Evolutionary conservation across 1,284 basidiomycete genomes (phyloP), one percentile per base, ranked within the genome.

Genomic region (Ustilago nuda): DNA sequence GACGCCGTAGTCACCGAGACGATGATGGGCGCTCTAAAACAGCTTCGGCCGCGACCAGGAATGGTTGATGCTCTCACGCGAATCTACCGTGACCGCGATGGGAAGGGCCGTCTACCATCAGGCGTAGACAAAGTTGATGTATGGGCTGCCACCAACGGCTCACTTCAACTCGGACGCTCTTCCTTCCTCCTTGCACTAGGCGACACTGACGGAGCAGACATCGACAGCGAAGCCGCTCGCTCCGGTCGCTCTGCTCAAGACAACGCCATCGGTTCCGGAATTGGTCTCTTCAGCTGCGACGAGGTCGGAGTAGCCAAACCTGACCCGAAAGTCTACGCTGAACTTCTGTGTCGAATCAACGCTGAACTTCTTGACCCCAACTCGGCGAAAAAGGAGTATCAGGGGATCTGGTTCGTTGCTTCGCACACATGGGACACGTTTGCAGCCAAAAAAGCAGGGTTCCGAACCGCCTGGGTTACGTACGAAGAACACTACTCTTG

Each of bases 131-230:
- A 80, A 56, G 66, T 69, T 6, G 76, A 79, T 35, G 58, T 76
- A 15, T 83, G 80, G 80, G 80, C 74, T 15, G 81, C 81, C 12
- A 82, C 81, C 1, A 83, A 83, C 33, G 81, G 81, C 27, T 66
- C 71, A 4, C 60, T 77, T 15, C 60, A 70, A 39, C 75, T 82
- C 11, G 74, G 74, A 1, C 60, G 74, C 3, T 52, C 60, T 1
- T 70, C 66, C 1, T 73, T 77, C 57, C 61, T 72, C 1, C 74
- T 70, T 15, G 63, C 45, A 5, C 61, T 83, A 2, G 75, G 75
- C 6, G 71, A 71, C 4, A 53, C 27, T 6, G 64, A 73, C 30
- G 75, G 75, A 7, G 66, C 61, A 9, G 75, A 78, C 30, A 71
- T 83, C 32, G 70, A 73, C 48, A 68, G 53, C n/a, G 68, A 66